Evolutionary conservation across 1,284 basidiomycete species (phyloP).

Genomic region (Cronartium quercuum): DNA sequence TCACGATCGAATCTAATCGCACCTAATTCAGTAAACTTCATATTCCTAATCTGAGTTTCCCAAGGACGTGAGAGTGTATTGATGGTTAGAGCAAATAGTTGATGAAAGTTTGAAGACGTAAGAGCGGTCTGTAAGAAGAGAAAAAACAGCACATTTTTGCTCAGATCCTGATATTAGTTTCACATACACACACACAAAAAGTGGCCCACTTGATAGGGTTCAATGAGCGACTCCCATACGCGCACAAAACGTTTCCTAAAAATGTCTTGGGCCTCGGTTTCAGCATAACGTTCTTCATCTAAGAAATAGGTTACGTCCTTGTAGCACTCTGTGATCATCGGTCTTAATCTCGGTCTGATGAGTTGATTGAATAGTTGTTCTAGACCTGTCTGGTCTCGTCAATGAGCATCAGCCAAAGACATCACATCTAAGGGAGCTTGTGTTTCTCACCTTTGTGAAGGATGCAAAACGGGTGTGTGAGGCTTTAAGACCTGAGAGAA

Average conservation of each 20-base stretch:
- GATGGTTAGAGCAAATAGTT: slow-evolving; percentile 74
- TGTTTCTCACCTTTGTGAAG: slow-evolving; percentile 59
- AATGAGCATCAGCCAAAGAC: no score
- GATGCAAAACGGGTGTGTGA: slow-evolving; percentile 63
- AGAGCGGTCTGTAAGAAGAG: slow-evolving; percentile 53
- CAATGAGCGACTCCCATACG: slow-evolving; percentile 73
- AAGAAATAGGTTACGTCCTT: slow-evolving; percentile 79
- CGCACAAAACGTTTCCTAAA: slow-evolving; percentile 79
- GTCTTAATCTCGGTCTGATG: slow-evolving; percentile 73
- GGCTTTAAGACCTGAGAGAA: slow-evolving; percentile 55
- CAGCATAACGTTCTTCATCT: slow-evolving; percentile 76
- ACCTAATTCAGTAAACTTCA: slow-evolving; percentile 87
- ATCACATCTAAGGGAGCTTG: not conserved
- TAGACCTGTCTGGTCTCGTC: slow-evolving; percentile 62
- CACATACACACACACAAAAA: slow-evolving; percentile 3
- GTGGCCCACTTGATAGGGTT: slow-evolving; percentile 67
- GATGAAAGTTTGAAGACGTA: slow-evolving; percentile 77
- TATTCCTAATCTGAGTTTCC: slow-evolving; percentile 75
- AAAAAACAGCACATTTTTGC: not conserved
- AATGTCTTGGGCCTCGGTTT: slow-evolving; percentile 75
- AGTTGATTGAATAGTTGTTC: slow-evolving; percentile 93
- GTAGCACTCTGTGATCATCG: slow-evolving; percentile 77
- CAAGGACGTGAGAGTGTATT: slow-evolving; percentile 83
- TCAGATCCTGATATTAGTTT: not conserved
- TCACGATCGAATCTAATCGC: slow-evolving; percentile 94